Evolutionary conservation across 2,329 filamentous ascomycete species (phyloP).

Genomic region (Pyrenophora seminiperda): DNA sequence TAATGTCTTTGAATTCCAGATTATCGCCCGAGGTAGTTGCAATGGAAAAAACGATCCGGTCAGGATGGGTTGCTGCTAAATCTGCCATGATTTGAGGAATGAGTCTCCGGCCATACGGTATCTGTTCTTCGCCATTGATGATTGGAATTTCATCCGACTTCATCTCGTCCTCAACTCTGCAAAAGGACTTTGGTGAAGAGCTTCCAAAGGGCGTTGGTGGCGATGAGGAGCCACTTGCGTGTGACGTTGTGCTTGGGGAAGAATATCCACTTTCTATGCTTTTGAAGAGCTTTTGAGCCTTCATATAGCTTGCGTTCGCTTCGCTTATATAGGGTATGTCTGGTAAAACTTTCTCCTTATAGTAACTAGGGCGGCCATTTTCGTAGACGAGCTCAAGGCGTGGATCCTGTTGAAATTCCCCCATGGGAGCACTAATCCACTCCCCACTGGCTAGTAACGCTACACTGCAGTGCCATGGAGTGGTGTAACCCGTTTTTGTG

Average conservation of each 20-base stretch:
- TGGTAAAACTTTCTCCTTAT: constrained; percentile 19
- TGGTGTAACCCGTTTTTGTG: constrained; percentile 20
- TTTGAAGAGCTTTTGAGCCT: constrained; percentile 4
- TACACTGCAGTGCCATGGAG: constrained; percentile 30
- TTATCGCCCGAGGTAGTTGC: constrained; percentile 8
- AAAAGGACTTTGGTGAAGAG: neutral
- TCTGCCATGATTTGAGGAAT: constrained; percentile 33
- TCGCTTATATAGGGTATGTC: constrained; percentile 10
- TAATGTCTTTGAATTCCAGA: constrained; percentile 27
- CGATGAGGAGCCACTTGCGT: constrained; percentile 6
- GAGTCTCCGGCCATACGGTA: constrained; percentile 22
- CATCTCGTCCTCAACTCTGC: too few relatives aligned
- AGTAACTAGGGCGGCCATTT: constrained; percentile 27
- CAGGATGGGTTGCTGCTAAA: constrained; percentile 23
- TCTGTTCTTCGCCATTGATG: neutral
- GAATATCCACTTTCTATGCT: constrained; percentile 12
- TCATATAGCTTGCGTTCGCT: constrained; percentile 6
- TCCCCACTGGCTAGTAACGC: constrained; percentile 18
- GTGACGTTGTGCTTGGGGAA: constrained; percentile 5
- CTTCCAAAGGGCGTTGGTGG: neutral
- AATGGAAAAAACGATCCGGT: constrained; percentile 27
- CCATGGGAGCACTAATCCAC: constrained; percentile 10
- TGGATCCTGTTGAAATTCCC: constrained; percentile 13
- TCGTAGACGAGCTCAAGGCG: constrained; percentile 25
- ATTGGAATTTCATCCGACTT: neutral